These are phyloP conservation scores for Prunus yedoensis DNA, from an alignment of 331 rosid genomes.

Conservation along the genomic window DNA sequence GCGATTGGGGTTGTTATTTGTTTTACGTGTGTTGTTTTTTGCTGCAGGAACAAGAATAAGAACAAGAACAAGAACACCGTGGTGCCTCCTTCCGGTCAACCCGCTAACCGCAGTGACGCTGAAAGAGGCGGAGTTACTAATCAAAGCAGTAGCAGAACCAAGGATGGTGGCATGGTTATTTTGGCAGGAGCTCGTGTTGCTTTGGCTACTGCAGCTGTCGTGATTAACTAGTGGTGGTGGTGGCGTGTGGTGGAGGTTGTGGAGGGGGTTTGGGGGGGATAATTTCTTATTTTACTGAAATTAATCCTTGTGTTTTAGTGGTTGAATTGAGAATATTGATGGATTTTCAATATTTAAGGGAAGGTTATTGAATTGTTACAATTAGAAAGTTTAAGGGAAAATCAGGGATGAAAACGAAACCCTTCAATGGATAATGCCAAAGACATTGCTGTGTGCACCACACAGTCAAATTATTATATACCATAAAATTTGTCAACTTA, in stretches of 20 bases:
- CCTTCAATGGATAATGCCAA: too few relatives aligned
- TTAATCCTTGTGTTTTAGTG: too few relatives aligned
- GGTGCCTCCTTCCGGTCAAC: neutral
- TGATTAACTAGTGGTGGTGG: neutral
- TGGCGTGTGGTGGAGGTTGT: neutral
- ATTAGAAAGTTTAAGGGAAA: too few relatives aligned
- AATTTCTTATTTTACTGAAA: too few relatives aligned
- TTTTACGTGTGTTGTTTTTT: neutral
- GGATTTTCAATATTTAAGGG: too few relatives aligned
- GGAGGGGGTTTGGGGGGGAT: neutral
- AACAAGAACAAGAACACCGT: neutral
- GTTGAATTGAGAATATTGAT: too few relatives aligned
- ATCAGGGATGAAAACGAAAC: too few relatives aligned
- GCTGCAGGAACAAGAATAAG: neutral
- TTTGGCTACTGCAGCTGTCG: slow-evolving; percentile 19
- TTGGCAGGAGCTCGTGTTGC: slow-evolving; percentile 32
- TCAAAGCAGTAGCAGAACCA: neutral
- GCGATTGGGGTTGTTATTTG: neutral
- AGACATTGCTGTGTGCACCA: too few relatives aligned
- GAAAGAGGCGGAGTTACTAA: slow-evolving; percentile 6
- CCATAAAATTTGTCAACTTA: too few relatives aligned
- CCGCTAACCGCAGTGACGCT: neutral
- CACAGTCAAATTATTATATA: too few relatives aligned
- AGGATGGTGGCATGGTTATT: slow-evolving; percentile 35
- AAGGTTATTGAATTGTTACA: too few relatives aligned